phyloP scores from a whole-genome alignment of 345 rosid species.

The Aethionema arabicum region DNA sequence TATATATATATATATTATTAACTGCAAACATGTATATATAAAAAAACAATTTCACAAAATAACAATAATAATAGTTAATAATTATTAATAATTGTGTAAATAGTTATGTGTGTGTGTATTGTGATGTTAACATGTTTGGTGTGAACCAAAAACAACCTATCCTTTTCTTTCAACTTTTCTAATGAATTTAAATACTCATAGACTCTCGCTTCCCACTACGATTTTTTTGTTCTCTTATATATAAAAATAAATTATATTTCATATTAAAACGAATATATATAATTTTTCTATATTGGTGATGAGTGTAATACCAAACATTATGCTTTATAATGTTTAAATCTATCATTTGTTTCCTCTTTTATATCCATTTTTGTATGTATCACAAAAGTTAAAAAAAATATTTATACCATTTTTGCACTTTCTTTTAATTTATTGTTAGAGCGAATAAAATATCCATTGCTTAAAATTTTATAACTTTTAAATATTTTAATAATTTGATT shows the following conservation, averaged over 20 bases:
- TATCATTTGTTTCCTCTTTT: too few species aligned
- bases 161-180: not conserved
- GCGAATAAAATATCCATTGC: too few species aligned
- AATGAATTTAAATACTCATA: not conserved
- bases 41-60: not conserved
- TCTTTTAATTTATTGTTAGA: too few species aligned
- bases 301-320: too few species aligned
- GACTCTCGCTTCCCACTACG: not conserved
- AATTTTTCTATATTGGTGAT: too few species aligned
- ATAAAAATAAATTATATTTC: not conserved
- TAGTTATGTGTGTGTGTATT: not conserved
- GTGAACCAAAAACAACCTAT: slow-evolving; percentile 7
- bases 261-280: too few species aligned
- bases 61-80: not conserved
- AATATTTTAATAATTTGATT: too few species aligned
- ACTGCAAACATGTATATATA: not conserved
- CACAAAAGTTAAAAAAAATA: too few species aligned
- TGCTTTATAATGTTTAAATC: too few species aligned
- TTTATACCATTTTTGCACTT: too few species aligned
- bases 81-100: not conserved
- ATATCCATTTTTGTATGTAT: too few species aligned
- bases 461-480: too few species aligned
- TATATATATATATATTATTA: slow-evolving; percentile 9
- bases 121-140: slow-evolving; percentile 22
- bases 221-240: not conserved